Conservation (phyloP, 2,329 filamentous ascomycete genomes). For the Arthrocladium fulminans region DNA sequence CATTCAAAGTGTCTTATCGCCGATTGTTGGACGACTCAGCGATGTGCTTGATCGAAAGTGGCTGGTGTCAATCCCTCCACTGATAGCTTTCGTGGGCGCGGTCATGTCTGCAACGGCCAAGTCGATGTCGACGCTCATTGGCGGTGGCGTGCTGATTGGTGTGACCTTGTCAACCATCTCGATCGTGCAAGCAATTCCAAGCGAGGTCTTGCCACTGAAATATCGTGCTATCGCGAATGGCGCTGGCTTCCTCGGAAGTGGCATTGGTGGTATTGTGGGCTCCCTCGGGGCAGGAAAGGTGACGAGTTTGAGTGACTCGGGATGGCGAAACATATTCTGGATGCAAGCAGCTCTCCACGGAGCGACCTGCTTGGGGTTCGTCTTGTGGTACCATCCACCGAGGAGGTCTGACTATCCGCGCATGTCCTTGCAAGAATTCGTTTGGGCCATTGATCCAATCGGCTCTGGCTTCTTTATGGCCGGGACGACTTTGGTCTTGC, state of each 20-base stretch:
- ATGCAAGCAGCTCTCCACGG: conserved; percentile 49
- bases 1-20: conserved; percentile 50
- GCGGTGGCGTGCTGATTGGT: conserved; percentile 50
- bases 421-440: conserved; percentile 32
- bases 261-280: conserved; percentile 45
- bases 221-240: conserved; percentile 50
- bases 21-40: conserved; percentile 48
- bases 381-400: conserved; percentile 42
- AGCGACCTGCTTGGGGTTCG: conserved; percentile 39
- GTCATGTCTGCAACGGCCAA: conserved; percentile 48
- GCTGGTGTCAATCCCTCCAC: conserved; percentile 43
- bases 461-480: conserved; percentile 39
- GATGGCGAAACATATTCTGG: conserved; percentile 53
- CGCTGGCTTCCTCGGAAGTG: conserved; percentile 43
- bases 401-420: conserved; percentile 32
- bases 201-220: conserved; percentile 49
- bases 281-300: conserved; percentile 45
- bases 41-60: conserved; percentile 50
- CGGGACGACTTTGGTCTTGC: conserved; percentile 37
- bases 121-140: conserved; percentile 49
- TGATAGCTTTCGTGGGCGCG: conserved; percentile 47
- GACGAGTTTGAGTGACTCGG: conserved; percentile 38
- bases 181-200: conserved; percentile 48
- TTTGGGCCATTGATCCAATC: conserved; percentile 43
- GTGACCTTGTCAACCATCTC: conserved; percentile 46